Base-by-base conservation (phyloP, 176 grass and related monocot species). In the Cocos nucifera region DNA sequence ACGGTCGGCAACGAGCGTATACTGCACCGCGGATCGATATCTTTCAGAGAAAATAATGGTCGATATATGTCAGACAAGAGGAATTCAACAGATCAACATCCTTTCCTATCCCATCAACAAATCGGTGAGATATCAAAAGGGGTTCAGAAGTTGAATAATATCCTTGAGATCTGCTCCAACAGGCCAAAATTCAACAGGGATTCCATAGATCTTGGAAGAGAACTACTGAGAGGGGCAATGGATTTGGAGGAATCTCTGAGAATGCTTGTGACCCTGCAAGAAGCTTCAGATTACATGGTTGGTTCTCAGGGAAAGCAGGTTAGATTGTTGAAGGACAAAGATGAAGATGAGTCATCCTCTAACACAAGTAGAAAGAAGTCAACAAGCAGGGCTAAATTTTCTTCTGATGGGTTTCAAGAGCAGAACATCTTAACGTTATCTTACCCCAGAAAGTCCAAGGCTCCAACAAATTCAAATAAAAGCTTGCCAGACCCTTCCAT, bases 211-310 rank as follows among this genome's bases (percentile, higher is more conserved):
- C 50, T 82, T 3, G 79, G 87, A 51, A 83, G 54, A 29, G 72
- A 64, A 30, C 65, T 87, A 51, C 58, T 78, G 65, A 74, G 75
- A 79, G 83, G 85, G 12, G 80, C 90, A 27, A 87, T 87, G 71
- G 87, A 98, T 66, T 70, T 92, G 44, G 87, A 98, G 70, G 84
- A 86, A 49, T 83, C 87, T 1, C 28, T 98, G 22, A 86, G 78
- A 80, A 92, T 98, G 87, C 84, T 98, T 6, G 78, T 88, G 59
- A 92, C 80, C 76, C 58, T 92, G 12, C 93, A 89, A 64, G 93
- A 98, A 15, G 81, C 87, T 15, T 83, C 87, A 16, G 79, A 85
- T 20, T 83, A 73, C 73, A 83, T 98, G 84, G 82, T 57, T 26
- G 69, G 62, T 17, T 74, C 87, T 1, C 78, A 63, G 56, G 71